Evolutionary conservation across 2,329 filamentous ascomycete genomes (phyloP).

Genomic region (Alternaria dauci): DNA sequence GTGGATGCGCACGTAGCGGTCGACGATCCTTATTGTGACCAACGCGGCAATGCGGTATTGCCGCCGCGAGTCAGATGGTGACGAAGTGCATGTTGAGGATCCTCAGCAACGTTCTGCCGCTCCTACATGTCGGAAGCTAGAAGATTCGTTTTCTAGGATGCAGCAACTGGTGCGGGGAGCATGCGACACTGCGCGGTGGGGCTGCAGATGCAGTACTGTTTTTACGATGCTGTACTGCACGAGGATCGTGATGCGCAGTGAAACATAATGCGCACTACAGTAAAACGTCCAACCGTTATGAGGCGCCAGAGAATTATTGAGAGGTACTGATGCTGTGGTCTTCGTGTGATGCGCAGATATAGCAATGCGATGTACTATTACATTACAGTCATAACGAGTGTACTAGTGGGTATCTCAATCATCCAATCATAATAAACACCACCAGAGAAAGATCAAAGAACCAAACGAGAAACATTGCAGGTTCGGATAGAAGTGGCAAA

Average conservation of each 20-base stretch:
- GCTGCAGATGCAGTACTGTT: conserved; percentile 3
- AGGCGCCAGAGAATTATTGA: background rate
- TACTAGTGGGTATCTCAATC: conserved; percentile 31
- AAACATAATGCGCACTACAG: background rate
- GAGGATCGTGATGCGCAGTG: background rate
- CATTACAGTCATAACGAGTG: conserved; percentile 25
- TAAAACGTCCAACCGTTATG: background rate
- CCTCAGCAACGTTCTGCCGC: background rate
- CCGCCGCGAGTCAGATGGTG: background rate
- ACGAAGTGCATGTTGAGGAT: background rate
- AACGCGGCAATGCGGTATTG: background rate
- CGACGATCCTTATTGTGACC: background rate
- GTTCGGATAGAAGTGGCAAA: background rate
- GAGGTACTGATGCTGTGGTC: background rate
- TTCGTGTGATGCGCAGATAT: background rate
- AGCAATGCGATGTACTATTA: conserved; percentile 4
- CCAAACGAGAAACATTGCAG: background rate
- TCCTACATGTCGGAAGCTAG: conserved; percentile 8
- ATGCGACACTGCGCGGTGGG: background rate
- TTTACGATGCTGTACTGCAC: background rate
- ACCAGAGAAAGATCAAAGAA: background rate
- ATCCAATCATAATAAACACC: background rate
- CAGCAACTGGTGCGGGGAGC: background rate
- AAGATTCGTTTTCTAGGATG: background rate
- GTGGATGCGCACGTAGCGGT: background rate